phyloP scores from a whole-genome alignment of 2,329 filamentous ascomycete species.

The Rutstroemia sp. region DNA sequence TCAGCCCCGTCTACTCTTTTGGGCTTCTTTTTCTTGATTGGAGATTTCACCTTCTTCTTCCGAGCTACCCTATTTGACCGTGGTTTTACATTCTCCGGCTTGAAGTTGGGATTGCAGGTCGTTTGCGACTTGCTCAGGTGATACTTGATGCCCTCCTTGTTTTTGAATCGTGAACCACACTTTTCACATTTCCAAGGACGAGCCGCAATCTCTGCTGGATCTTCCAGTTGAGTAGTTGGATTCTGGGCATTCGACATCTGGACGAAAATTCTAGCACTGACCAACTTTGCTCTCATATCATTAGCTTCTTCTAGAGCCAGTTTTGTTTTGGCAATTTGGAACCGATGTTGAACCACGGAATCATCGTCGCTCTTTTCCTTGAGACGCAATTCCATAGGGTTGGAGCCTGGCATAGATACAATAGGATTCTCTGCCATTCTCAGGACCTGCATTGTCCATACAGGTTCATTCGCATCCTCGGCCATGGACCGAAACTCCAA shows the following conservation, averaged over 20 bases:
- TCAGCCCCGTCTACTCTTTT: not conserved
- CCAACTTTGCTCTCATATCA: constrained; percentile 24
- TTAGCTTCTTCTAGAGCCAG: constrained; percentile 16
- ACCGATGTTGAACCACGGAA: constrained; percentile 17
- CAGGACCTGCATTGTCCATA: constrained; percentile 15
- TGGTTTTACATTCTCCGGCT: constrained; percentile 7
- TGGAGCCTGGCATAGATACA: constrained; percentile 22
- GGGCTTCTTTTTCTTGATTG: not conserved
- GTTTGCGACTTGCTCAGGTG: constrained; percentile 26
- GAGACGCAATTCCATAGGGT: constrained; percentile 26
- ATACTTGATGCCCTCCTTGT: constrained; percentile 29
- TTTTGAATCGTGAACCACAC: constrained; percentile 27
- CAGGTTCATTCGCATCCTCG: constrained; percentile 11
- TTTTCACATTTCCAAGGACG: constrained; percentile 27
- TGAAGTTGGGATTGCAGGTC: constrained; percentile 27
- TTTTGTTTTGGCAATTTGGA: constrained; percentile 16
- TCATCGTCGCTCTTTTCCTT: constrained; percentile 12
- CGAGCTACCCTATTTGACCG: constrained; percentile 4
- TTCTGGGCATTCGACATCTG: constrained; percentile 10
- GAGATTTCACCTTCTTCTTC: not conserved
- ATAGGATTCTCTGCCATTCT: constrained; percentile 21
- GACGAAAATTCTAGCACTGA: constrained; percentile 18
- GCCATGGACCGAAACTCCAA: constrained; percentile 18
- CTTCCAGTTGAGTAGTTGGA: not conserved
- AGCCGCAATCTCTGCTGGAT: constrained; percentile 13